Percentiles rank a stretch among this genome's conserved stretches.
Conservation (phyloP, 371 early-diverging fungal species). For the Mucor racemosus region DNA sequence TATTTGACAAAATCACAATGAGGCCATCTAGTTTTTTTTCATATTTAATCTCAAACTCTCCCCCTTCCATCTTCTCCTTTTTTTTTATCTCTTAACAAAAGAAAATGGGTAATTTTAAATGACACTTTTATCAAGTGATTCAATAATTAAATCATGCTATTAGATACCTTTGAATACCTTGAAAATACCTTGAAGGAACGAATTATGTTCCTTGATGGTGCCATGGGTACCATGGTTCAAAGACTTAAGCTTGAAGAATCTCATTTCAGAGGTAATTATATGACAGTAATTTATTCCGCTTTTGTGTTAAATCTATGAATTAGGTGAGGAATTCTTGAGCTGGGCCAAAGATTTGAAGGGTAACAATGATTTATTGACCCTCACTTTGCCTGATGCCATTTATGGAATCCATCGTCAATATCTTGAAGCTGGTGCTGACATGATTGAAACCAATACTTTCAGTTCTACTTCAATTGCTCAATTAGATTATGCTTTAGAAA, state of each 20-base stretch:
- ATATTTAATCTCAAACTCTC: not conserved
- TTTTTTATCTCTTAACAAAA: too few species aligned
- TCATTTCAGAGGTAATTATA: constrained; percentile 73
- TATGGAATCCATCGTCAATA: constrained; percentile 86
- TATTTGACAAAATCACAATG: not conserved
- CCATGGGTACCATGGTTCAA: constrained; percentile 96
- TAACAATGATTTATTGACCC: constrained; percentile 91
- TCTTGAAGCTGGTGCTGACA: constrained; percentile 90
- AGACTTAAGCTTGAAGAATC: constrained; percentile 78
- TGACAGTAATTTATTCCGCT: not conserved
- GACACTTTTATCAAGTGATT: not conserved
- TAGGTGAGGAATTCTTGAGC: constrained; percentile 78
- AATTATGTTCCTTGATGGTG: constrained; percentile 94
- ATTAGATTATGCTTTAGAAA: constrained; percentile 86
- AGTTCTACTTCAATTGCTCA: constrained; percentile 90
- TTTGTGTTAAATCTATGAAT: not conserved
- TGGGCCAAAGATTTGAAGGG: constrained; percentile 88
- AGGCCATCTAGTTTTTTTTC: constrained; percentile 6
- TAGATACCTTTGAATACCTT: constrained; percentile 70
- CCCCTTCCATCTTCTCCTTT: not conserved
- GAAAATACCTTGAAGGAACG: constrained; percentile 75
- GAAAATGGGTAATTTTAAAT: not conserved
- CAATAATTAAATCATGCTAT: not conserved
- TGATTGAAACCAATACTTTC: constrained; percentile 95
- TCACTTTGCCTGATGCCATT: constrained; percentile 89